A percentile compares a stretch with the other conserved stretches of the same genome.
phyloP scores from a whole-genome alignment of 2,329 filamentous ascomycete species.

The Ceratocystiopsis sp. region DNA sequence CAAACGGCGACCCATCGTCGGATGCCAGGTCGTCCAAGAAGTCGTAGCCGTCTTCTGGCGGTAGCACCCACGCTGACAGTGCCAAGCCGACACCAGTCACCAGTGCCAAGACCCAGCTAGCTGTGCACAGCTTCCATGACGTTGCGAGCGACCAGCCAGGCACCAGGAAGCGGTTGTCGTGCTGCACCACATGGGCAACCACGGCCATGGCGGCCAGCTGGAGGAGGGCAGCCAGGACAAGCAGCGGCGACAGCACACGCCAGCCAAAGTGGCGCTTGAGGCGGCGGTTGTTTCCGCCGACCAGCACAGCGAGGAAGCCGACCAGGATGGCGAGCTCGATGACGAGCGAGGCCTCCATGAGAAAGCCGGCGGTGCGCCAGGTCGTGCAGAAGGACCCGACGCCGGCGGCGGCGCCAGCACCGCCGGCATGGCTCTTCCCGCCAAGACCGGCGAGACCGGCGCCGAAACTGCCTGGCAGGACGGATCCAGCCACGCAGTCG shows the following conservation, averaged over 20 bases:
- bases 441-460: too few species aligned
- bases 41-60: constrained; percentile 75
- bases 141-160: constrained; percentile 66
- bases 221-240: constrained; percentile 47
- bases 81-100: constrained; percentile 41
- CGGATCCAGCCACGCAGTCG: constrained; percentile 43
- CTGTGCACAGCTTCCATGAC: constrained; percentile 56
- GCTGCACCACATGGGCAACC: constrained; percentile 68
- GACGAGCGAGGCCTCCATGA: constrained; percentile 73
- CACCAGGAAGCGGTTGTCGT: constrained; percentile 67
- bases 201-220: constrained; percentile 66
- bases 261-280: constrained; percentile 68
- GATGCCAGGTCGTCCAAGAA: constrained; percentile 22
- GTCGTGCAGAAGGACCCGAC: constrained; percentile 56
- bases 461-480: constrained; percentile 21
- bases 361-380: constrained; percentile 77
- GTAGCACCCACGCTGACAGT: constrained; percentile 51
- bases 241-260: constrained; percentile 52
- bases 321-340: constrained; percentile 68
- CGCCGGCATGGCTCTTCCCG: too few species aligned
- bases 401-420: too few species aligned
- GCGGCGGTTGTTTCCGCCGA: constrained; percentile 56
- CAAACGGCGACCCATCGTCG: too few species aligned
- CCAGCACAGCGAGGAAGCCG: constrained; percentile 62
- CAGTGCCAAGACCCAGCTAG: constrained; percentile 35